Evolutionary conservation across 1,284 basidiomycete species (phyloP).

Genomic region (Rhizoctonia solani): DNA sequence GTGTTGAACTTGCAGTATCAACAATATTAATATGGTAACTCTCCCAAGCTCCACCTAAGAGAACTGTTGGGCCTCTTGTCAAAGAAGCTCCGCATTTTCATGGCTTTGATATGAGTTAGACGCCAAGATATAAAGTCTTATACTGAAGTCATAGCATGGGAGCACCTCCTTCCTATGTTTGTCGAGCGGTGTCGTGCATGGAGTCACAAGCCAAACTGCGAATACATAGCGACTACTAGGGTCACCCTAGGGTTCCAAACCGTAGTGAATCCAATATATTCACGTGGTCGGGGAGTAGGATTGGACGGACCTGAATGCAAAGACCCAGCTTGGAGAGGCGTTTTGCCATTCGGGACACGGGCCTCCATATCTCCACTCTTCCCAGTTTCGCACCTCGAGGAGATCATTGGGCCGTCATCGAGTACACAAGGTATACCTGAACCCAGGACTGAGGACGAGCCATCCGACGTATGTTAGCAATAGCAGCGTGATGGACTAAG

Average conservation of each 20-base stretch:
- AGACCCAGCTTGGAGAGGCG: neutral
- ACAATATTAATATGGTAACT: too few relatives aligned
- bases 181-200: slow-evolving; percentile 13
- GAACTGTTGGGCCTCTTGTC: too few relatives aligned
- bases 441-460: neutral
- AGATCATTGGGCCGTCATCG: neutral
- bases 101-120: too few relatives aligned
- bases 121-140: too few relatives aligned
- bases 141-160: slow-evolving; percentile 1
- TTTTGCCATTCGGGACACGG: neutral
- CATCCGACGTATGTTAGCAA: neutral
- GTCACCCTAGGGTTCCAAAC: neutral
- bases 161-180: neutral
- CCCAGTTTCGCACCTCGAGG: slow-evolving; percentile 3
- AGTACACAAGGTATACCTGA: neutral
- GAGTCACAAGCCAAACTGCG: slow-evolving; percentile 9
- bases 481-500: neutral
- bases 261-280: neutral
- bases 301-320: slow-evolving; percentile 15
- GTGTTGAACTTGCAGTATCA: too few relatives aligned
- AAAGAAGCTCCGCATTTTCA: too few relatives aligned
- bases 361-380: slow-evolving; percentile 20
- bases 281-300: slow-evolving; percentile 6
- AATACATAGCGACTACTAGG: neutral
- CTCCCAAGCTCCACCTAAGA: too few relatives aligned